A percentile compares a stretch with the other conserved stretches of the same genome.
Conservation (phyloP, 78 protist species). For the Dictyostelium purpureum region DNA sequence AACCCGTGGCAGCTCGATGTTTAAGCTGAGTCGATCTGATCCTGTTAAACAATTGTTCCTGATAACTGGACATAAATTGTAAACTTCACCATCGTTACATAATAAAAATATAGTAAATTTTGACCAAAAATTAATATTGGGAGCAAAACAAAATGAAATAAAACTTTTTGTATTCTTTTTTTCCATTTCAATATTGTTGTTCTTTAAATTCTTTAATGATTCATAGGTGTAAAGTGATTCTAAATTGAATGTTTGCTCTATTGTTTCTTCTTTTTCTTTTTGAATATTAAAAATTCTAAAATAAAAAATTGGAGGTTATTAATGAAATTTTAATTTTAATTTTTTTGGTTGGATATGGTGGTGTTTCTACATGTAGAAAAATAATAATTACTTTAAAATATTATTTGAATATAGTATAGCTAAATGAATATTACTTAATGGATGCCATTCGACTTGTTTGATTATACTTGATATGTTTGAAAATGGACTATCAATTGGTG, state of each 20-base stretch:
- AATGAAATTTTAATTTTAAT: background rate
- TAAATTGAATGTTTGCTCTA: constrained; percentile 45
- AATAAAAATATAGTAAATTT: constrained; percentile 41
- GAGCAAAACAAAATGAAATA: constrained; percentile 60
- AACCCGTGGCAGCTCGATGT: background rate
- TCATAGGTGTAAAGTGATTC: constrained; percentile 4
- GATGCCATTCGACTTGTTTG: constrained; percentile 63
- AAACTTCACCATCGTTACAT: background rate
- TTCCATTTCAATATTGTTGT: background rate
- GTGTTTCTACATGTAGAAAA: background rate
- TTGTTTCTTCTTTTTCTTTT: background rate
- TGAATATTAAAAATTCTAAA: constrained; percentile 31
- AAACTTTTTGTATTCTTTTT: background rate
- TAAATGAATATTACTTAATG: constrained; percentile 47
- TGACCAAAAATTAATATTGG: constrained; percentile 43
- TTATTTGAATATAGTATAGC: constrained; percentile 36
- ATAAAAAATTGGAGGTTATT: background rate
- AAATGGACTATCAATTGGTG: background rate
- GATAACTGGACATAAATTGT: constrained; percentile 43
- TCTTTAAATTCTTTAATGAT: background rate
- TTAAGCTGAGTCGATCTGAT: background rate
- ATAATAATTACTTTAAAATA: constrained; percentile 34
- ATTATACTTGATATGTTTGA: background rate
- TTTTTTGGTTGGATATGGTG: background rate
- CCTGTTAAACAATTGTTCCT: constrained; percentile 32